phyloP scores from a whole-genome alignment of 2,329 filamentous ascomycete species.

The Colletotrichum sp. region DNA sequence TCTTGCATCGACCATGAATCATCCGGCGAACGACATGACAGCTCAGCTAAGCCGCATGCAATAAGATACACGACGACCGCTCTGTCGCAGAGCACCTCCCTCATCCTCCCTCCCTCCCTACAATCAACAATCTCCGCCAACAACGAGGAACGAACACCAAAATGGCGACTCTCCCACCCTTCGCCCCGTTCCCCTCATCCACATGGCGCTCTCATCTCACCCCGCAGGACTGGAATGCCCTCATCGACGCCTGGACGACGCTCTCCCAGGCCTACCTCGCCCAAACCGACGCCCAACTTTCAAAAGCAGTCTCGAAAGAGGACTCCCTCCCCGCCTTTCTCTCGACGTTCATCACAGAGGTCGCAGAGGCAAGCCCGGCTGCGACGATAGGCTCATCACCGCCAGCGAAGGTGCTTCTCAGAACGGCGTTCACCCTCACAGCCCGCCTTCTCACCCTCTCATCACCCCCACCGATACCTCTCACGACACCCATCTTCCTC shows the following conservation, averaged over 20 bases:
- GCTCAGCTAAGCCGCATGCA: not conserved
- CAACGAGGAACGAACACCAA: slow-evolving; percentile 33
- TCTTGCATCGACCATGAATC: slow-evolving; percentile 35
- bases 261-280: slow-evolving; percentile 71
- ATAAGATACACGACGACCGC: not conserved
- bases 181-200: slow-evolving; percentile 79
- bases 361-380: slow-evolving; percentile 41
- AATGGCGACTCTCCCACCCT: slow-evolving; percentile 62
- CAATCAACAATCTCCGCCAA: not conserved
- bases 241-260: slow-evolving; percentile 77
- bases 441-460: slow-evolving; percentile 56
- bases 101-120: not conserved
- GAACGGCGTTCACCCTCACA: slow-evolving; percentile 68
- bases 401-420: slow-evolving; percentile 56
- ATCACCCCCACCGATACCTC: slow-evolving; percentile 42
- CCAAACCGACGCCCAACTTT: slow-evolving; percentile 62
- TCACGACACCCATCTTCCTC: slow-evolving; percentile 72
- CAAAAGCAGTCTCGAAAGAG: slow-evolving; percentile 54
- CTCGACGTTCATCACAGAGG: slow-evolving; percentile 67
- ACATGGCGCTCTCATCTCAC: slow-evolving; percentile 70
- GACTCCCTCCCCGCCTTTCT: slow-evolving; percentile 68
- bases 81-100: not conserved
- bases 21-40: slow-evolving; percentile 34
- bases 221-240: slow-evolving; percentile 76
- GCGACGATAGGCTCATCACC: slow-evolving; percentile 37